Base-by-base conservation (phyloP, 1,284 basidiomycete genomes). In the Malassezia japonica region DNA sequence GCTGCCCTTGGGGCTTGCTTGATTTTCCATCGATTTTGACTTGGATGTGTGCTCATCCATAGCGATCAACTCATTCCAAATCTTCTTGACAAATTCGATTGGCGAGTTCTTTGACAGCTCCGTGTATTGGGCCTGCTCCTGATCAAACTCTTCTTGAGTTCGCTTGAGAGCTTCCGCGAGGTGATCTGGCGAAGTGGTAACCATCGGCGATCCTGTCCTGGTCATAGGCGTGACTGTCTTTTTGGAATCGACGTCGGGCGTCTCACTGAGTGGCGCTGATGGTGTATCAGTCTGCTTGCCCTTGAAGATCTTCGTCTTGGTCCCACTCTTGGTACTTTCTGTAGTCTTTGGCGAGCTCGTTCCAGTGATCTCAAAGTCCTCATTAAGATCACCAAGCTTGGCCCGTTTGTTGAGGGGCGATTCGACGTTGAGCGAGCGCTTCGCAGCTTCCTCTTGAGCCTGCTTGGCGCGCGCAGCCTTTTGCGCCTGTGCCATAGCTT, bases 81-180 rank as follows among this genome's bases (percentile, higher is more conserved):
- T 37, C 28, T 53, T 53, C 16, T 48, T 28, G 8, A 48, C 45
- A 32, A 53, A 53, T 4, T 37, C 38, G 2, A 53, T 23, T 7
- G 50, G 50, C 5, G 32, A 25, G 13, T 23, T 43, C 8, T 47
- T 25, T 1, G 40, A 25, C 24, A 42, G 13, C 16, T 28, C 31
- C n/a, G 10, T 6, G 18, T 42, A 42, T 12, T 16, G 9, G 5
- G 16, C 18, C 15, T 31, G 28, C 16, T 42, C 40, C 15, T 42
- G 25, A 4, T 29, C 9, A 13, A 10, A 9, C 23, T 10, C 28
- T 12, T 29, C 7, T 31, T 42, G 9, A 1, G 40, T 27, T 10
- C 31, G 28, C 13, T n/a, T 20, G 20, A 42, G 29, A 12, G 28
- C 20, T 6, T 28, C 20, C n/a, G 31, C 31, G 9, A 4, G 18